A percentile compares a stretch with the other conserved stretches of the same genome.
phyloP scores from a whole-genome alignment of 1,139 yeast genomes.

The Lodderomyces beijingensis region DNA sequence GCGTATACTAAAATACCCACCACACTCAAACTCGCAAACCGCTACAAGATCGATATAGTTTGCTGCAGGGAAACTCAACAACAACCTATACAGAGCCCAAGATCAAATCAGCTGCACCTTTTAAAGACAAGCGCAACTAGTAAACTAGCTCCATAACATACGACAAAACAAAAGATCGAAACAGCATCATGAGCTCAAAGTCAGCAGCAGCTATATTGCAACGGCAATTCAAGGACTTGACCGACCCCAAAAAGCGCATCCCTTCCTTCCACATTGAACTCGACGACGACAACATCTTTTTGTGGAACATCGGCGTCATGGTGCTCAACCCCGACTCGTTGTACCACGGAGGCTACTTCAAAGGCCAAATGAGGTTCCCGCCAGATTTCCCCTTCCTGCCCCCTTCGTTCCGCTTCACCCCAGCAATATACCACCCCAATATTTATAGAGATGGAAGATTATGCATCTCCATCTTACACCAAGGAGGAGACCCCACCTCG shows the following conservation, averaged over 20 bases:
- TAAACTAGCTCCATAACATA: too few relatives aligned
- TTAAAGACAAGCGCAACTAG: too few relatives aligned
- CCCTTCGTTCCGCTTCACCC: constrained; percentile 89
- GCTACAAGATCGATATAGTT: too few relatives aligned
- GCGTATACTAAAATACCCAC: too few relatives aligned
- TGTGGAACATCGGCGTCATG: constrained; percentile 93
- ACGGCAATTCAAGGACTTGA: constrained; percentile 91
- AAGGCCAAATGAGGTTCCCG: constrained; percentile 92
- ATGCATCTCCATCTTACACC: constrained; percentile 89
- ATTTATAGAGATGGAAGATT: constrained; percentile 90
- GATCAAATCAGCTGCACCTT: too few relatives aligned
- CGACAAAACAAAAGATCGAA: too few relatives aligned
- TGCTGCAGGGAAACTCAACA: too few relatives aligned
- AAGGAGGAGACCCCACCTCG: constrained; percentile 81
- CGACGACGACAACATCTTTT: constrained; percentile 85
- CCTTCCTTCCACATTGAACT: constrained; percentile 87
- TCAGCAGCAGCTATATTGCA: constrained; percentile 75
- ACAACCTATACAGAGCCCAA: too few relatives aligned
- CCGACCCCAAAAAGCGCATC: constrained; percentile 88
- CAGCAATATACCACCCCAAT: constrained; percentile 92
- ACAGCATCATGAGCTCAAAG: constrained; percentile 44
- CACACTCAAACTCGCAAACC: too few relatives aligned
- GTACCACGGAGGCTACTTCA: constrained; percentile 94
- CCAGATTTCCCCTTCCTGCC: constrained; percentile 88
- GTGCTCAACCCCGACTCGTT: constrained; percentile 84